A percentile compares a stretch with the other conserved stretches of the same genome.
Conservation (phyloP, 768 basidiomycete genomes). For the Galerina sulciceps region DNA sequence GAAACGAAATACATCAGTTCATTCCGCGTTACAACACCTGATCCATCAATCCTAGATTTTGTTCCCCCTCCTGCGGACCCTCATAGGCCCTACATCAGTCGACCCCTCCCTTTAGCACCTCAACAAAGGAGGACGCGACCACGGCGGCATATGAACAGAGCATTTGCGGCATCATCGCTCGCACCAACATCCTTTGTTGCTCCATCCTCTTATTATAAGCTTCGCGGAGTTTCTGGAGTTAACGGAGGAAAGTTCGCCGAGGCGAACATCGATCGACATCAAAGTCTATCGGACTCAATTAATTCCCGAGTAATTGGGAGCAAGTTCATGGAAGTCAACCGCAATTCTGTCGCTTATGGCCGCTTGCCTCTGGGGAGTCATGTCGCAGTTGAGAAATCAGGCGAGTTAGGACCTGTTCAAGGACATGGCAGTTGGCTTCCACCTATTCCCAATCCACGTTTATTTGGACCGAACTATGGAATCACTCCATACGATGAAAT, state of each 20-base stretch:
- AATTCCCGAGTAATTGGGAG: conserved; percentile 67
- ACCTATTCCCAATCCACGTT: conserved; percentile 56
- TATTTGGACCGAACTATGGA: conserved; percentile 60
- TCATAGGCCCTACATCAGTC: conserved; percentile 65
- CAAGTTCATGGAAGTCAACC: conserved; percentile 74
- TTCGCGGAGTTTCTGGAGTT: conserved; percentile 63
- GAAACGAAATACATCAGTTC: conserved; percentile 80
- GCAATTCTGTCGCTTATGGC: conserved; percentile 59
- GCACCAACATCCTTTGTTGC: conserved; percentile 80
- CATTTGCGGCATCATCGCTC: conserved; percentile 68
- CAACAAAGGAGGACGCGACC: conserved; percentile 40
- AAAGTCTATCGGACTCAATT: conserved; percentile 61
- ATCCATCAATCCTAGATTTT: conserved; percentile 69
- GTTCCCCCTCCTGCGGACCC: conserved; percentile 47
- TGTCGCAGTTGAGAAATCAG: conserved; percentile 54
- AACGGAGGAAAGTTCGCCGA: conserved; percentile 62
- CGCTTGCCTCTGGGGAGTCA: conserved; percentile 66
- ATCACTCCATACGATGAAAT: conserved; percentile 35
- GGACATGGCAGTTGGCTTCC: conserved; percentile 38
- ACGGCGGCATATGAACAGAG: conserved; percentile 62
- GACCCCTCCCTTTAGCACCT: conserved; percentile 60
- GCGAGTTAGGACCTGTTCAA: conserved; percentile 46
- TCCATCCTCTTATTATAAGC: conserved; percentile 80
- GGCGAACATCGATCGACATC: conserved; percentile 39
- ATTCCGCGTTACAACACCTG: conserved; percentile 74